A percentile compares a stretch with the other conserved stretches of the same genome.
Evolutionary conservation across 2,329 filamentous ascomycete genomes (phyloP).

Genomic region (Cladophialophora yegresii): DNA sequence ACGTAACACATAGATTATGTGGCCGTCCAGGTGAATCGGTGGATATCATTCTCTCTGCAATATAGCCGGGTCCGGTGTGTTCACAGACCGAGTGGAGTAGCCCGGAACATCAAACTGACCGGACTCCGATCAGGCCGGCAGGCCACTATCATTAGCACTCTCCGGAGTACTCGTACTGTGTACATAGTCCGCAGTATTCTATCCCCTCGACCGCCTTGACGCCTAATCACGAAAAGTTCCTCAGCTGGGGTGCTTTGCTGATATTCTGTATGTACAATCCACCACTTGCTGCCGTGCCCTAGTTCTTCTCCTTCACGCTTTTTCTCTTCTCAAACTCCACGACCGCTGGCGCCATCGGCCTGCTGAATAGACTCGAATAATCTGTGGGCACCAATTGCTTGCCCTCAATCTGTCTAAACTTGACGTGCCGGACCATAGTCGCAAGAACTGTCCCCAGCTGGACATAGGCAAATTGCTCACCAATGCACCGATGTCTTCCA

Average conservation of each 20-base stretch:
- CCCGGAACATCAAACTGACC: neutral
- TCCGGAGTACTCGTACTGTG: neutral
- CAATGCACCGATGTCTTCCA: slow-evolving; percentile 89
- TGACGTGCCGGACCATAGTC: slow-evolving; percentile 74
- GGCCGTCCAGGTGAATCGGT: neutral
- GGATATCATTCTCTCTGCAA: neutral
- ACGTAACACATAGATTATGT: too few relatives aligned
- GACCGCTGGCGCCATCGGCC: slow-evolving; percentile 63
- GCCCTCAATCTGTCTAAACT: slow-evolving; percentile 74
- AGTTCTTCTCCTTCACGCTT: neutral
- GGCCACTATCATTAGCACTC: neutral
- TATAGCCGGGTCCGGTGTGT: neutral
- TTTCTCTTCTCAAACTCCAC: slow-evolving; percentile 34
- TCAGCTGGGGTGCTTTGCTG: neutral
- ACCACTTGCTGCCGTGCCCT: neutral
- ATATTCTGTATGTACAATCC: neutral
- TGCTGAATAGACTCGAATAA: slow-evolving; percentile 67
- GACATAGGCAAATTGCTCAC: slow-evolving; percentile 93
- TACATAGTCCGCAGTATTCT: too few relatives aligned
- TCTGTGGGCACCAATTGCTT: slow-evolving; percentile 69
- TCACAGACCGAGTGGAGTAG: neutral
- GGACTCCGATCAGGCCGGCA: neutral
- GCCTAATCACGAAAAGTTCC: neutral
- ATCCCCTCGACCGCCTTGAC: neutral
- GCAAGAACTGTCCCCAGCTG: slow-evolving; percentile 85